phyloP scores from a whole-genome alignment of 2,329 filamentous ascomycete genomes.

The Phyllosticta citrichinensis region DNA sequence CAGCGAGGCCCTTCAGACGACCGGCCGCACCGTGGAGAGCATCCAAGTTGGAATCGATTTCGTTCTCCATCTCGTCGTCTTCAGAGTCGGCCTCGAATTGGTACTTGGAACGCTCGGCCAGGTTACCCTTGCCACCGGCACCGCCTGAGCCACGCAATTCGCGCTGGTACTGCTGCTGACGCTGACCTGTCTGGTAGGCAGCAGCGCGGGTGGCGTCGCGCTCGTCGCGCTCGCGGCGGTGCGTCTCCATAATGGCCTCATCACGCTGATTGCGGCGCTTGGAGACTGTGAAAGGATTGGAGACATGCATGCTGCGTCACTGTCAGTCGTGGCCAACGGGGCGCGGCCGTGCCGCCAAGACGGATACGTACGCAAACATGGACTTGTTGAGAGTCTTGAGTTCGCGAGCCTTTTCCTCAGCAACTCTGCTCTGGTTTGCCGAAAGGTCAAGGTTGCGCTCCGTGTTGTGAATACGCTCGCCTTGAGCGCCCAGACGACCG shows the following conservation, averaged over 20 bases:
- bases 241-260: slow-evolving; percentile 57
- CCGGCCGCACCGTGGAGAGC: slow-evolving; percentile 51
- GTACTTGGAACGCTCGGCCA: slow-evolving; percentile 60
- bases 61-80: slow-evolving; percentile 58
- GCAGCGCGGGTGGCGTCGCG: slow-evolving; percentile 47
- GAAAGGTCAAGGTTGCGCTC: slow-evolving; percentile 76
- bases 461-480: slow-evolving; percentile 58
- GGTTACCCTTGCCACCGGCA: slow-evolving; percentile 39
- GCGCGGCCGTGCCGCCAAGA: slow-evolving; percentile 22
- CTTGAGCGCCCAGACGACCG: slow-evolving; percentile 64
- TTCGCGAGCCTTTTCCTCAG: slow-evolving; percentile 71
- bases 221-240: slow-evolving; percentile 45
- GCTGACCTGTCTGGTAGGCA: slow-evolving; percentile 45
- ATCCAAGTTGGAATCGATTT: slow-evolving; percentile 41
- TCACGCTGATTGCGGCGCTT: slow-evolving; percentile 49
- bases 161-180: slow-evolving; percentile 54
- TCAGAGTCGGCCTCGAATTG: slow-evolving; percentile 53
- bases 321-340: slow-evolving; percentile 37
- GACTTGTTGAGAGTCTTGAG: slow-evolving; percentile 76
- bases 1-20: slow-evolving; percentile 62
- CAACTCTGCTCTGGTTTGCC: slow-evolving; percentile 64
- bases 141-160: slow-evolving; percentile 37
- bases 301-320: slow-evolving; percentile 19
- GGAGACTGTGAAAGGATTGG: slow-evolving; percentile 53
- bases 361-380: slow-evolving; percentile 72